phyloP scores from a whole-genome alignment of 129 eudicot genomes.

The Cynara cardunculus region DNA sequence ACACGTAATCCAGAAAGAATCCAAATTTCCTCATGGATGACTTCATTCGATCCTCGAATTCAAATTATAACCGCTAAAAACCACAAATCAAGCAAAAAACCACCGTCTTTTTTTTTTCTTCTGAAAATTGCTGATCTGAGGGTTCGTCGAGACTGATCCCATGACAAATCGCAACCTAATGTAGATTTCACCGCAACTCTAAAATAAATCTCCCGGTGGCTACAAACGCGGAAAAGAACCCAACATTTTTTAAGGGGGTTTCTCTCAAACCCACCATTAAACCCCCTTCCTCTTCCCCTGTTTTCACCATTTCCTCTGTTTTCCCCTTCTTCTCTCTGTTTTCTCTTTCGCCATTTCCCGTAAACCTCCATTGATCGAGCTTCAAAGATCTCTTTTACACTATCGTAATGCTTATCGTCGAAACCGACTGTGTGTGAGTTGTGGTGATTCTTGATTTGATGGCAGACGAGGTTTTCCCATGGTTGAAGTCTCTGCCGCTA shows the following conservation, averaged over 20 bases:
- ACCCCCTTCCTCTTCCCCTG: not conserved
- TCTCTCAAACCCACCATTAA: not conserved
- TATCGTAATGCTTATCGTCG: not conserved
- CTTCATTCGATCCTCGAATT: not conserved
- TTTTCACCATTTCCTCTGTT: not conserved
- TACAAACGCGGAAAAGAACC: no score
- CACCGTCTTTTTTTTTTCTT: not conserved
- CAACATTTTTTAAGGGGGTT: not conserved
- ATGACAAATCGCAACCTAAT: not conserved
- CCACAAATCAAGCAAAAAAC: not conserved
- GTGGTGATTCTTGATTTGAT: not conserved
- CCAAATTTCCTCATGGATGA: not conserved
- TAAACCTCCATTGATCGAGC: not conserved
- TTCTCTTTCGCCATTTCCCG: not conserved
- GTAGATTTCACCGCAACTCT: not conserved
- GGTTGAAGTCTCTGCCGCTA: conserved; percentile 79
- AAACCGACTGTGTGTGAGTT: not conserved
- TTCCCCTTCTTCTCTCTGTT: not conserved
- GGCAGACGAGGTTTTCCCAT: conserved; percentile 56
- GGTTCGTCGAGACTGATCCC: not conserved
- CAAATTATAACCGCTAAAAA: not conserved
- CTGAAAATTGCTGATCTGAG: not conserved
- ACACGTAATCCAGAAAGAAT: not conserved
- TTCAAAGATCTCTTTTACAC: not conserved
- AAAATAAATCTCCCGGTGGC: not conserved